phyloP scores from a whole-genome alignment of 2,329 filamentous ascomycete genomes.

The Paraconiothyrium brasiliense region DNA sequence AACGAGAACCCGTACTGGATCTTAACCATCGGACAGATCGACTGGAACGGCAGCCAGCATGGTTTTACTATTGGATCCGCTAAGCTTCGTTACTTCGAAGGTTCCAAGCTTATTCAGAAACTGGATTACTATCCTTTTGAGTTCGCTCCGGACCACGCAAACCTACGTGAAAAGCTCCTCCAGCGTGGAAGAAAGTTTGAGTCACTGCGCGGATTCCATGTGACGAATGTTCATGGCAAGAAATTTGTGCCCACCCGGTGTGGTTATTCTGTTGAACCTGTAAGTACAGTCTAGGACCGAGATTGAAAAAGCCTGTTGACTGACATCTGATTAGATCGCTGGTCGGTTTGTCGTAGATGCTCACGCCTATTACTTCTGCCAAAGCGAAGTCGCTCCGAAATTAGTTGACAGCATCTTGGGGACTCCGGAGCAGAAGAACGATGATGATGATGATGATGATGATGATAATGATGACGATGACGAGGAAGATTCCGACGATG shows the following conservation, averaged over 20 bases:
- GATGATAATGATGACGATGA: not conserved
- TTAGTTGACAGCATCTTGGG: not conserved
- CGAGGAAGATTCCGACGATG: not conserved
- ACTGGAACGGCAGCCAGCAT: constrained; percentile 5
- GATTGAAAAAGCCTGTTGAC: no score
- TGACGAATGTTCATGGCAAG: constrained; percentile 1
- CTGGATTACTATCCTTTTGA: constrained; percentile 5
- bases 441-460: not conserved
- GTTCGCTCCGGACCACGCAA: not conserved
- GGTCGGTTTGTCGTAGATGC: constrained; percentile 10
- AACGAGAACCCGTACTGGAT: constrained; percentile 8
- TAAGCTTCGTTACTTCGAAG: constrained; percentile 4
- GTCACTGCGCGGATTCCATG: constrained; percentile 7
- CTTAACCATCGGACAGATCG: constrained; percentile 2
- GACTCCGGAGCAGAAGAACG: not conserved
- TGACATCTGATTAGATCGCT: constrained; percentile 5
- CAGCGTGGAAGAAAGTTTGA: constrained; percentile 5
- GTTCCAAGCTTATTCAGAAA: not conserved
- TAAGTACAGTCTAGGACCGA: not conserved
- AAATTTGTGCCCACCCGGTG: not conserved
- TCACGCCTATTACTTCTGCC: constrained; percentile 13
- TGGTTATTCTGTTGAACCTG: not conserved
- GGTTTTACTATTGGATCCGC: not conserved
- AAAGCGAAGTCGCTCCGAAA: constrained; percentile 2
- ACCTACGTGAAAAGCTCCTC: constrained; percentile 1